Conservation (phyloP, 495 filamentous ascomycete genomes). For the Aspergillus ellipticus region DNA sequence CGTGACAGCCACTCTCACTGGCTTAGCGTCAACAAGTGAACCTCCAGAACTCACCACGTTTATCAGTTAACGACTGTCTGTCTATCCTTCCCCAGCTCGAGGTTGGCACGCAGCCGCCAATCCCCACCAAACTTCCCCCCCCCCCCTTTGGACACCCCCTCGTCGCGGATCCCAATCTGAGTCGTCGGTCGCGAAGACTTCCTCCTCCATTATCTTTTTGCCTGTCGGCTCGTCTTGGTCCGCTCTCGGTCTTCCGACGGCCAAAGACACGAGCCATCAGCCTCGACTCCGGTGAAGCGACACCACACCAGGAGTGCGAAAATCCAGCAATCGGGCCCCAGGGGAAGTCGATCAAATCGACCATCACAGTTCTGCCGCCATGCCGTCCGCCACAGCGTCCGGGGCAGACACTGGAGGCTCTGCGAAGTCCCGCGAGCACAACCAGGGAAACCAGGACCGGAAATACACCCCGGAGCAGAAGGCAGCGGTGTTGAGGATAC, state of each 20-base stretch:
- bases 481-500: slow-evolving; percentile 80
- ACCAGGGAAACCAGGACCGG: slow-evolving; percentile 88
- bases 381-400: slow-evolving; percentile 75
- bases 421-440: slow-evolving; percentile 76
- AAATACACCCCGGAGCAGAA: slow-evolving; percentile 89
- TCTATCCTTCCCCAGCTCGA: slow-evolving; percentile 9
- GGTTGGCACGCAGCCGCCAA: slow-evolving; percentile 1
- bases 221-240: background rate
- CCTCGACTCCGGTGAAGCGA: background rate
- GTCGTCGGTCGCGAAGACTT: too few species aligned
- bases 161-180: background rate
- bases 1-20: background rate
- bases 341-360: background rate
- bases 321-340: too few species aligned
- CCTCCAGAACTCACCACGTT: slow-evolving; percentile 29
- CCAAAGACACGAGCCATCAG: slow-evolving; percentile 12
- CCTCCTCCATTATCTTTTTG: background rate
- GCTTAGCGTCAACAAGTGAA: slow-evolving; percentile 23
- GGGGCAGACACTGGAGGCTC: slow-evolving; percentile 62
- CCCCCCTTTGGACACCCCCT: background rate
- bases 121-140: slow-evolving; percentile 2
- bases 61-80: slow-evolving; percentile 17
- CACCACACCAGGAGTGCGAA: background rate
- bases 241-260: slow-evolving; percentile 19
- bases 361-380: slow-evolving; percentile 32